Evolutionary conservation across 169 alveolate genomes (phyloP).

Genomic region (Plasmodium berghei): DNA sequence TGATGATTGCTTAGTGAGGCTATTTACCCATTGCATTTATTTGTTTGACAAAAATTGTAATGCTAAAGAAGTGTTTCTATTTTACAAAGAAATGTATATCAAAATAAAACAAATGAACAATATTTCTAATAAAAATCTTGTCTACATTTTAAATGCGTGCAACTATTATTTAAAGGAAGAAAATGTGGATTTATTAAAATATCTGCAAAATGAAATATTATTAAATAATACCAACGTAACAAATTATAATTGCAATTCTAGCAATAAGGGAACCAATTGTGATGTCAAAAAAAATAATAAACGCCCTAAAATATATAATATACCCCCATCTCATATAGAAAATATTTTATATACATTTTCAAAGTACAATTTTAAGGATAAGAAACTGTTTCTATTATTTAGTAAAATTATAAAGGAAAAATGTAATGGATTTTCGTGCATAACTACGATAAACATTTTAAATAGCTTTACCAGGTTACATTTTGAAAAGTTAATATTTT

Average conservation of each 20-base stretch:
- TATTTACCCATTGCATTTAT: constrained; percentile 22
- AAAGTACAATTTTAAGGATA: constrained; percentile 38
- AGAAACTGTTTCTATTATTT: constrained; percentile 34
- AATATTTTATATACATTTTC: constrained; percentile 71
- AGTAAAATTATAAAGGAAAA: constrained; percentile 70
- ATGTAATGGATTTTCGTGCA: constrained; percentile 69
- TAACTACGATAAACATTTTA: constrained; percentile 60
- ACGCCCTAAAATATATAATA: constrained; percentile 34
- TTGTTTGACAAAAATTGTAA: constrained; percentile 13
- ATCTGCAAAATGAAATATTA: constrained; percentile 35
- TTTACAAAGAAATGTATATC: constrained; percentile 55
- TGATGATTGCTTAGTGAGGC: constrained; percentile 53
- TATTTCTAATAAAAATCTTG: constrained; percentile 63
- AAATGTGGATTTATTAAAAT: constrained; percentile 34
- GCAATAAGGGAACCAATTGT: too few relatives aligned
- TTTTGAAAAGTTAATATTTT: constrained; percentile 60
- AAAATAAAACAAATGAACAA: constrained; percentile 51
- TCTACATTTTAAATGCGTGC: constrained; percentile 65
- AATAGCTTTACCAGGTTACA: constrained; percentile 43
- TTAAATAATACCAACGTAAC: not conserved
- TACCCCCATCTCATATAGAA: constrained; percentile 75
- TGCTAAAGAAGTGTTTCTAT: constrained; percentile 23
- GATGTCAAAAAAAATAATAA: not conserved
- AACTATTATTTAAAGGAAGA: constrained; percentile 44
- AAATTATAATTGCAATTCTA: not conserved